These are phyloP conservation scores for Russula abietina DNA, from an alignment of 768 basidiomycete species.

Conservation along the genomic window DNA sequence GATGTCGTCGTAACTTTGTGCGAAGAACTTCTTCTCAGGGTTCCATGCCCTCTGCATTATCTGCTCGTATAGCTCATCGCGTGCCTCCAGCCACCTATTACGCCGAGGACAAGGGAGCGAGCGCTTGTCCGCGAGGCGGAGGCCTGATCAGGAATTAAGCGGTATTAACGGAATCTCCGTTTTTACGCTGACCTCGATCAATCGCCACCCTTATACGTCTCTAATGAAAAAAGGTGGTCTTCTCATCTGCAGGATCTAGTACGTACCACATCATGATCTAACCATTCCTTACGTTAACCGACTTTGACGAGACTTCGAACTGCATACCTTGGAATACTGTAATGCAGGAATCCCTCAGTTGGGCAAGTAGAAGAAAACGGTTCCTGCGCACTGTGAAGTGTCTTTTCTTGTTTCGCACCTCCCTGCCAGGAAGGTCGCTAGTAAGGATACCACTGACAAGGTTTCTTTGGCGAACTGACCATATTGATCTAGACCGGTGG, in stretches of 20 bases:
- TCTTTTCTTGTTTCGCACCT: slow-evolving; percentile 78
- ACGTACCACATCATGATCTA: slow-evolving; percentile 87
- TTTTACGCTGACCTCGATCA: slow-evolving; percentile 58
- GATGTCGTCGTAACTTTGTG: slow-evolving; percentile 86
- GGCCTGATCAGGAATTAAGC: slow-evolving; percentile 36
- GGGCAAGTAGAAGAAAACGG: background rate
- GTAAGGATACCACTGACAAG: slow-evolving; percentile 20
- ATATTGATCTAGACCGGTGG: slow-evolving; percentile 62
- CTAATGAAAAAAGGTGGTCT: background rate
- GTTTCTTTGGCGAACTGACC: slow-evolving; percentile 44
- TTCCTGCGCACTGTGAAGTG: slow-evolving; percentile 67
- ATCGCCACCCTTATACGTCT: slow-evolving; percentile 71
- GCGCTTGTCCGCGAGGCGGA: slow-evolving; percentile 91
- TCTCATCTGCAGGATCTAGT: background rate
- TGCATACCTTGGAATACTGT: slow-evolving; percentile 72
- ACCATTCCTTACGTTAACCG: background rate
- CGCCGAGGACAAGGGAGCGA: slow-evolving; percentile 81
- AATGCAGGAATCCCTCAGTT: background rate
- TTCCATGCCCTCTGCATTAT: slow-evolving; percentile 91
- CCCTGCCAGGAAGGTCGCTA: slow-evolving; percentile 46
- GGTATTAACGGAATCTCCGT: background rate
- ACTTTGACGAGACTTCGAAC: background rate
- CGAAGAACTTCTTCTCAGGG: slow-evolving; percentile 58
- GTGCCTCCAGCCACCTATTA: slow-evolving; percentile 61
- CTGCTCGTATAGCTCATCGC: slow-evolving; percentile 87